Evolutionary conservation across 257 asterid species (phyloP).

Genomic region (Thymus mandschuricus): DNA sequence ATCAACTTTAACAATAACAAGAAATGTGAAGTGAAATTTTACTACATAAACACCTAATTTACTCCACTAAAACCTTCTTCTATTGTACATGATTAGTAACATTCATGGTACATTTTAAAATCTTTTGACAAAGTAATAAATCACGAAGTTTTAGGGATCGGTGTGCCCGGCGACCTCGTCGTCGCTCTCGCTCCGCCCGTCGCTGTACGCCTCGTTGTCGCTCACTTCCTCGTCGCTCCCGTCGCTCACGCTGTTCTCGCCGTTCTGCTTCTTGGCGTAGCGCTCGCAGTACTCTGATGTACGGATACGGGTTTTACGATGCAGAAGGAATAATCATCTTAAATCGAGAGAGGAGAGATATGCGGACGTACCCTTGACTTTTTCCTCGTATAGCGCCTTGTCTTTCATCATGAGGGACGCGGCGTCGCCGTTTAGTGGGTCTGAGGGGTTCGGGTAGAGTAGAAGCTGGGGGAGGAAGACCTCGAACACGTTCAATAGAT

Average conservation of each 20-base stretch:
- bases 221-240: constrained; percentile 60
- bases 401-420: constrained; percentile 94
- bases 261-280: constrained; percentile 75
- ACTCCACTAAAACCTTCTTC: constrained; percentile 29
- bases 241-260: constrained; percentile 38
- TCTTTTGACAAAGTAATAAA: constrained; percentile 20
- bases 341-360: background rate
- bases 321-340: background rate
- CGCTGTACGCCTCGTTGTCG: constrained; percentile 60
- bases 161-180: constrained; percentile 64
- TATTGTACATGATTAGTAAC: constrained; percentile 34
- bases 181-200: constrained; percentile 62
- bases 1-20: constrained; percentile 26
- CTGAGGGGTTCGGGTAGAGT: constrained; percentile 89
- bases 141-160: constrained; percentile 40
- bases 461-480: constrained; percentile 95
- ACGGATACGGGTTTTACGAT: too few relatives aligned
- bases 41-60: constrained; percentile 28
- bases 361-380: constrained; percentile 68
- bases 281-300: constrained; percentile 76
- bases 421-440: constrained; percentile 93
- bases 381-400: constrained; percentile 70
- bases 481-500: constrained; percentile 85
- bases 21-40: constrained; percentile 15
- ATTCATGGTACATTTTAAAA: constrained; percentile 35